A percentile compares a stretch with the other conserved stretches of the same genome.
These are phyloP conservation scores for Nyssa sinensis DNA, from an alignment of 148 eudicot species.

Conservation along the genomic window DNA sequence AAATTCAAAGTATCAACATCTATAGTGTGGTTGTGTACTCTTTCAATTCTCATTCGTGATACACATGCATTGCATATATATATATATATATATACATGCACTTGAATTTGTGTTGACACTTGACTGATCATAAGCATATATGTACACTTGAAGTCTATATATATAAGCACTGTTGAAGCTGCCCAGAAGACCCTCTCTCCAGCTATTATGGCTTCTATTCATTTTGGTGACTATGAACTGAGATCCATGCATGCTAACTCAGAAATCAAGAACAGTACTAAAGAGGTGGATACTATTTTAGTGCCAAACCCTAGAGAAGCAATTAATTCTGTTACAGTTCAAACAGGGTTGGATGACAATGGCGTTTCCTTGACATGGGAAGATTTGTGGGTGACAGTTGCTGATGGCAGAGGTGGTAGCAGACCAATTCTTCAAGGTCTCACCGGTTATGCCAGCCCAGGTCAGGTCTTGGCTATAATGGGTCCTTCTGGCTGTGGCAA, in stretches of 20 bases:
- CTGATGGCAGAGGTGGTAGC: slow-evolving; percentile 4
- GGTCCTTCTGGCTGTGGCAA: slow-evolving; percentile 71
- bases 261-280: background rate
- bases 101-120: too few relatives aligned
- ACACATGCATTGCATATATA: too few relatives aligned
- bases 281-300: slow-evolving; percentile 12
- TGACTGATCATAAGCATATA: too few relatives aligned
- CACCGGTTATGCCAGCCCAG: slow-evolving; percentile 44
- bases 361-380: slow-evolving; percentile 38
- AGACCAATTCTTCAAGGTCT: slow-evolving; percentile 36
- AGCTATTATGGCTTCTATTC: slow-evolving; percentile 10
- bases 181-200: too few relatives aligned
- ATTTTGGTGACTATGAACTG: background rate
- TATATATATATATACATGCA: too few relatives aligned
- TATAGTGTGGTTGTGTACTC: too few relatives aligned
- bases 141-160: too few relatives aligned
- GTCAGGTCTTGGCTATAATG: slow-evolving; percentile 46
- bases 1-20: too few relatives aligned
- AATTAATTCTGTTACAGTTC: too few relatives aligned
- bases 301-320: background rate
- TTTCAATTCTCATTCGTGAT: too few relatives aligned
- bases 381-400: slow-evolving; percentile 42
- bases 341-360: too few relatives aligned
- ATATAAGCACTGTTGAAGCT: too few relatives aligned
- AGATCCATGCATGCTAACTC: background rate